Evolutionary conservation across 768 basidiomycete species (phyloP).

Genomic region (Clitopilus hobsonii): DNA sequence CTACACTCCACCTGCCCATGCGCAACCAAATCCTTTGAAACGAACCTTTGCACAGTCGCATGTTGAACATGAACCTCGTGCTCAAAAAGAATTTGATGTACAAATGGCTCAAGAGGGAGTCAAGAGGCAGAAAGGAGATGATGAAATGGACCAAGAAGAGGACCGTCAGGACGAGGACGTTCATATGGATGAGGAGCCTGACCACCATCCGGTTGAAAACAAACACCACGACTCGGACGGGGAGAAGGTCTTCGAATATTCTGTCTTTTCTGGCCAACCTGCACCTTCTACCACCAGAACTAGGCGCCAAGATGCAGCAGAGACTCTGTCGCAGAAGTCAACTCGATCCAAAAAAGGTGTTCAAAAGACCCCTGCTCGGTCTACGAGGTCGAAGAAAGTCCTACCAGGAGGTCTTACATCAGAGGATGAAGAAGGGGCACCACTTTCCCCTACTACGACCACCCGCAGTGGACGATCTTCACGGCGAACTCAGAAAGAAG

Average conservation of each 20-base stretch:
- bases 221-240: not conserved
- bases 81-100: constrained; percentile 3
- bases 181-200: constrained; percentile 7
- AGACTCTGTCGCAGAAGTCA: not conserved
- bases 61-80: constrained; percentile 4
- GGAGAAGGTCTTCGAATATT: not conserved
- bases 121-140: constrained; percentile 11
- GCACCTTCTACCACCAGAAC: not conserved
- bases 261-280: not conserved
- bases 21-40: constrained; percentile 25
- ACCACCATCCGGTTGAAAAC: constrained; percentile 29
- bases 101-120: constrained; percentile 14
- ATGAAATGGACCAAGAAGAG: constrained; percentile 11
- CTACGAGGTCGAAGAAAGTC: constrained; percentile 9
- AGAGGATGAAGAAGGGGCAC: constrained; percentile 15
- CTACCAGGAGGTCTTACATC: not conserved
- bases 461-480: constrained; percentile 1
- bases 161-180: constrained; percentile 10
- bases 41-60: constrained; percentile 20
- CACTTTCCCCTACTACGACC: constrained; percentile 8
- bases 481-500: constrained; percentile 3
- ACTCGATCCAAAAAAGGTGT: not conserved
- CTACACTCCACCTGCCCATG: constrained; percentile 38
- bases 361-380: constrained; percentile 24
- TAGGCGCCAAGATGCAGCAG: constrained; percentile 13